A percentile compares a stretch with the other conserved stretches of the same genome.
Conservation (phyloP, 2,329 filamentous ascomycete species). For the Sporothrix phasma region DNA sequence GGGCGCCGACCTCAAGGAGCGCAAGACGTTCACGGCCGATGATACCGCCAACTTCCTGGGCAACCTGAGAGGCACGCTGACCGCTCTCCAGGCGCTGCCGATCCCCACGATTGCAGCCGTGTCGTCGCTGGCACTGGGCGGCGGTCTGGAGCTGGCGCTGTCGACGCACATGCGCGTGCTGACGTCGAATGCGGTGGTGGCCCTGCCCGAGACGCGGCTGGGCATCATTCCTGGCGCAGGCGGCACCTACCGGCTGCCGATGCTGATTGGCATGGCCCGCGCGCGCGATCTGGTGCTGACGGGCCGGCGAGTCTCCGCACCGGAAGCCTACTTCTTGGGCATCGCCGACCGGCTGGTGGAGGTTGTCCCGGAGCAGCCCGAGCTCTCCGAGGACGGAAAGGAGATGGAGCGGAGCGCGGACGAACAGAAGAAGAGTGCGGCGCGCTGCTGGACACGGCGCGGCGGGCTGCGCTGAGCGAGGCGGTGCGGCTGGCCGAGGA, state of each 20-base stretch:
- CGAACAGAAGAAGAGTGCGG: conserved; percentile 25
- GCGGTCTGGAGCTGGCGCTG: conserved; percentile 86
- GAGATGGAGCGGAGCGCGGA: conserved; percentile 29
- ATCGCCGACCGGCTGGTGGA: conserved; percentile 86
- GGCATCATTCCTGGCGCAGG: conserved; percentile 93
- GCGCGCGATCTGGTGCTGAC: conserved; percentile 89
- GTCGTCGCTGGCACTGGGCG: conserved; percentile 76
- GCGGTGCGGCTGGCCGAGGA: conserved; percentile 69
- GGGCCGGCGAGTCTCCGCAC: conserved; percentile 69
- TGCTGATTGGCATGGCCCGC: conserved; percentile 65
- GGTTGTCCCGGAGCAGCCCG: conserved; percentile 33
- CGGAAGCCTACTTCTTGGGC: conserved; percentile 86
- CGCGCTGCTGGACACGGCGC: conserved; percentile 45
- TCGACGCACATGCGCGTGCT: conserved; percentile 85
- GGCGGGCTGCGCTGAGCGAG: conserved; percentile 61
- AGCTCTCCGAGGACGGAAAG: conserved; percentile 23
- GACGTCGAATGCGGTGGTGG: conserved; percentile 65
- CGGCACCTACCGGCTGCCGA: conserved; percentile 78
- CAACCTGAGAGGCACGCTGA: conserved; percentile 66
- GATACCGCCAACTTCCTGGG: conserved; percentile 72
- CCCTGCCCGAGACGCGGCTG: conserved; percentile 81
- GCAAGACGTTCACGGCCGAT: conserved; percentile 61
- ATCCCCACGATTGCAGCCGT: conserved; percentile 88
- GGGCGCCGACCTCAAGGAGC: conserved; percentile 88
- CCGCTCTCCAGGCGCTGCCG: conserved; percentile 61